Evolutionary conservation across 164 flowering plant genomes (phyloP), one percentile per base, ranked within the genome.

Genomic region (Litsea cubeba): DNA sequence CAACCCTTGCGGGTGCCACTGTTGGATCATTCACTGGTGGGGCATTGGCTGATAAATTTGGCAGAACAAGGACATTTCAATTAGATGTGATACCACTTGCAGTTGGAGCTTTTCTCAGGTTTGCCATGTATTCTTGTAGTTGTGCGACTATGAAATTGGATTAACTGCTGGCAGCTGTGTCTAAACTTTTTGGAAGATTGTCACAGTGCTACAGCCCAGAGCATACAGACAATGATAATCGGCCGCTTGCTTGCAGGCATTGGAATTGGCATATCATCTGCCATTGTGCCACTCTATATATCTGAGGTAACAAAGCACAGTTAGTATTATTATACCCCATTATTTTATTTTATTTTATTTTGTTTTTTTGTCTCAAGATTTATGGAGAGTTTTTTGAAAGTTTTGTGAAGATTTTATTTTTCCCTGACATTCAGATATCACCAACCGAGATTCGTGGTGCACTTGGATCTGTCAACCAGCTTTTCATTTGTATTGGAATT

Each of bases 361-460:
- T 5, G 28, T 25, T 62, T 65, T 18, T 26, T 74, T 28, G 35
- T 26, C 7, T 18, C n/a, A 71, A 65, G 6, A 66, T n/a, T 23
- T 69, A 8, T 79, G 22, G 46, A 7, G 46, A 40, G 60, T 12
- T 25, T 18, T 35, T 40, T 50, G 62, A 2, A 23, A 32, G 35
- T 15, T 32, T 25, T 76, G 10, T 76, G 18, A 63, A 35, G 25
- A 75, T 78, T 40, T 74, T 30, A 30, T 12, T 46, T 18, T 69
- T 20, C 51, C 60, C 75, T 66, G 62, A 71, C 78, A 28, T 23
- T 76, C 81, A 95, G 99, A 93, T 95, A 74, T 93, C 99, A 71
- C 99, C 99, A 65, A 92, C 98, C 28, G 97, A 94, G 85, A 91
- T 94, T 76, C 97, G 99, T 49, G 99, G 99, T 72, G 90, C 99